Evolutionary conservation across 345 rosid genomes (phyloP).

Genomic region (Moricandia arvensis): DNA sequence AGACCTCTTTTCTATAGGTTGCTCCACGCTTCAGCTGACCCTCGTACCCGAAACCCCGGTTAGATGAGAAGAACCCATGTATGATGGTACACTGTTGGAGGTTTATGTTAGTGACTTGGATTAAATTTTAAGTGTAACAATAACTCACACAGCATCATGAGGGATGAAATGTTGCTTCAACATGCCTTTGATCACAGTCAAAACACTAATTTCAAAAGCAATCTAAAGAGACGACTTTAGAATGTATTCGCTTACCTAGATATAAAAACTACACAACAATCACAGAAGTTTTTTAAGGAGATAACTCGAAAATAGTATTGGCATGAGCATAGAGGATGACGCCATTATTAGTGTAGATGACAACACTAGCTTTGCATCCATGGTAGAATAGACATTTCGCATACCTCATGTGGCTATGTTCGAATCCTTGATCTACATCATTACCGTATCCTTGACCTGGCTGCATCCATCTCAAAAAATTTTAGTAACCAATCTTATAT

Average conservation of each 20-base stretch:
- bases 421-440: slow-evolving; percentile 22
- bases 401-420: slow-evolving; percentile 41
- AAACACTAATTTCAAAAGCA: slow-evolving; percentile 37
- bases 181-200: slow-evolving; percentile 71
- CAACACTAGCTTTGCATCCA: slow-evolving; percentile 70
- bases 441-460: background rate
- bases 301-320: slow-evolving; percentile 56
- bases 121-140: no score
- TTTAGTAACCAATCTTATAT: no score
- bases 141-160: slow-evolving; percentile 58
- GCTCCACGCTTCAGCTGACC: no score
- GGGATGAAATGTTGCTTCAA: slow-evolving; percentile 71
- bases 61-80: no score
- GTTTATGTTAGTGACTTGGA: no score
- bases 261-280: background rate
- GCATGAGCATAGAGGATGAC: slow-evolving; percentile 65
- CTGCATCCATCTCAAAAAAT: no score
- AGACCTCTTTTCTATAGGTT: slow-evolving; percentile 38
- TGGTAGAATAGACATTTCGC: slow-evolving; percentile 74
- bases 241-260: background rate
- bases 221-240: background rate
- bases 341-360: slow-evolving; percentile 50
- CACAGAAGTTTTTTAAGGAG: background rate
- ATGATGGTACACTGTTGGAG: no score
- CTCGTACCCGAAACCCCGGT: no score